Evolutionary conservation across 2,329 filamentous ascomycete genomes (phyloP), one percentile per base, ranked within the genome.

Genomic region (Calonectria henricotiae): DNA sequence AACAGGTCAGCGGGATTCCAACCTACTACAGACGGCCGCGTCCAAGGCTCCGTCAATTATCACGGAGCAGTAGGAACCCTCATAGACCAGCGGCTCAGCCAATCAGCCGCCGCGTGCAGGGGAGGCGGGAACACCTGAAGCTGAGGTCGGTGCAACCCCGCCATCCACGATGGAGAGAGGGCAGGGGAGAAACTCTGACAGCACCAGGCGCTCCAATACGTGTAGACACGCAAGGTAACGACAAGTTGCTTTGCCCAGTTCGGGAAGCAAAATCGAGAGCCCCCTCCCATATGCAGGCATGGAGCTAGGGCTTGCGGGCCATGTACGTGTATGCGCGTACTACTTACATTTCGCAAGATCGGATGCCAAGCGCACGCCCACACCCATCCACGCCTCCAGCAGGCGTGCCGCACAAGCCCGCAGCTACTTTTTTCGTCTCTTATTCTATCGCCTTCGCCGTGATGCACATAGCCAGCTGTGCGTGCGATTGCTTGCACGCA

Each of bases 71-170:
- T 35, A 44, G 54, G 51, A 64, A 61, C 41, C 39, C 35, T 43
- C 32, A 62, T 17, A 11, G 62, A 15, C 9, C 6, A 39, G 23
- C 20, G 39, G 27, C 44, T 65, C 62, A 58, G 64, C 68, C 64
- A 70, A 70, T 70, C 39, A 65, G 44, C 11, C 23, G 20, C 67
- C 39, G 27, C 61, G 67, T 54, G 60, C 20, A 51, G 46, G 49
- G 51, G 60, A 43, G 35, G 58, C 54, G 46, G 54, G 46, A 70
- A 74, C 71, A 77, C 75, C 76, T 77, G 76, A 77, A 77, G 76
- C 76, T 77, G 76, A 77, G 62, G 76, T 77, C 41, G 73, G 76
- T 77, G 76, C 73, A 77, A 77, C 76, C 72, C 75, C 74, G 74
- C 68, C 63, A 70, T 70, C 66, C 61, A 58, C 51, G 35, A 39